Evolutionary conservation across 2,329 filamentous ascomycete species (phyloP).

Genomic region (Aspergillus quadricinctus): DNA sequence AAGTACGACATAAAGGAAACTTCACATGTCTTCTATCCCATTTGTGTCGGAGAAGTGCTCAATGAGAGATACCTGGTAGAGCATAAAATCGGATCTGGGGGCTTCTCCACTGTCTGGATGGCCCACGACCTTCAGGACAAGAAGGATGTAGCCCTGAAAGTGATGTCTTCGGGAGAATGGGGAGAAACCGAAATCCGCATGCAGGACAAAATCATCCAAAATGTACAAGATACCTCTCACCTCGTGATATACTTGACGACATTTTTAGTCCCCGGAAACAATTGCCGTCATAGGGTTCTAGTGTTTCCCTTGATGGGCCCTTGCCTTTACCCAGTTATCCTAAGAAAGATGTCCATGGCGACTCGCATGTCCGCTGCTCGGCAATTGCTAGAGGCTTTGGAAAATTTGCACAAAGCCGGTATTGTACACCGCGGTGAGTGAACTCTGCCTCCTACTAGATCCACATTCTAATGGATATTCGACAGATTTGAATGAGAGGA

Average conservation of each 20-base stretch:
- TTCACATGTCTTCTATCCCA: slow-evolving; percentile 14
- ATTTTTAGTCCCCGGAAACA: slow-evolving; percentile 13
- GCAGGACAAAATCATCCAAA: slow-evolving; percentile 18
- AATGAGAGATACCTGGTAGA: slow-evolving; percentile 20
- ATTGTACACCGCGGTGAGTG: slow-evolving; percentile 25
- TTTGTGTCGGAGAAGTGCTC: too few species aligned
- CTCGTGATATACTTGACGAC: slow-evolving; percentile 17
- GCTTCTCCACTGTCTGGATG: slow-evolving; percentile 25
- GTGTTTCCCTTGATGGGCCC: too few species aligned
- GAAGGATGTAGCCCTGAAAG: slow-evolving; percentile 21
- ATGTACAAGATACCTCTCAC: slow-evolving; percentile 13
- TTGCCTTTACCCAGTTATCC: too few species aligned
- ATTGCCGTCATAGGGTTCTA: too few species aligned
- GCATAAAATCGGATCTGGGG: slow-evolving; percentile 22
- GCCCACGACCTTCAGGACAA: slow-evolving; percentile 17
- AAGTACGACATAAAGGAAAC: slow-evolving; percentile 12
- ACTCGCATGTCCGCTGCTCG: slow-evolving; percentile 25
- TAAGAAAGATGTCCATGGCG: slow-evolving; percentile 10
- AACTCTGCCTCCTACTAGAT: neutral
- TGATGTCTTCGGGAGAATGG: slow-evolving; percentile 16
- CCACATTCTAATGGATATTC: slow-evolving; percentile 9
- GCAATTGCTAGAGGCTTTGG: slow-evolving; percentile 23
- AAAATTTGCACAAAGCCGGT: slow-evolving; percentile 22
- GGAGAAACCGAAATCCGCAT: slow-evolving; percentile 17
- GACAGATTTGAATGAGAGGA: slow-evolving; percentile 24